Percentiles rank a stretch among this genome's conserved stretches.
Conservation (phyloP, 805 yeast species). For the Schwanniomyces yamadae region DNA sequence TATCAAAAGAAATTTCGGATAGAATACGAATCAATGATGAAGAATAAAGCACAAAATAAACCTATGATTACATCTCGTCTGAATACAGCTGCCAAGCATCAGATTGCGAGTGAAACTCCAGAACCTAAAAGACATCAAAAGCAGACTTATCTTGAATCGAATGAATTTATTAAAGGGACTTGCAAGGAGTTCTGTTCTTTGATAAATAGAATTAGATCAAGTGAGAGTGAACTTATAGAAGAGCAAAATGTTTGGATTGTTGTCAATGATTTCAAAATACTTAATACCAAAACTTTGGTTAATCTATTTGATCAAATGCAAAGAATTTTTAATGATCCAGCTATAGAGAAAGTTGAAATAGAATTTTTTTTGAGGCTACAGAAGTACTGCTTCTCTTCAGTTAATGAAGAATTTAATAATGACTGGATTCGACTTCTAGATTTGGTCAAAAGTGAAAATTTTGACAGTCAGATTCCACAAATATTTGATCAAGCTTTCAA, state of each 20-base stretch:
- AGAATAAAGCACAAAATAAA: not conserved
- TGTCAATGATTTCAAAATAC: not conserved
- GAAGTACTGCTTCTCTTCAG: constrained; percentile 23
- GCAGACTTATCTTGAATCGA: not conserved
- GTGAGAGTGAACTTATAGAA: not conserved
- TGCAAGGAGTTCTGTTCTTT: constrained; percentile 1
- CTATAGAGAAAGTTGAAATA: constrained; percentile 13
- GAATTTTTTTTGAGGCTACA: constrained; percentile 20
- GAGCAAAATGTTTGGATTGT: not conserved
- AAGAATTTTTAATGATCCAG: constrained; percentile 20
- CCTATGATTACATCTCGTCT: not conserved
- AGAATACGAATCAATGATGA: constrained; percentile 12
- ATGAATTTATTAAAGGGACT: constrained; percentile 1
- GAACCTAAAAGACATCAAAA: constrained; percentile 4
- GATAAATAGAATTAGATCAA: not conserved
- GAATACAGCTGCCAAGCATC: not conserved
- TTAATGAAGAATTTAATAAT: constrained; percentile 19
- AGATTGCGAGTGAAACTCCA: not conserved
- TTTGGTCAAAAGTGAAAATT: constrained; percentile 1
- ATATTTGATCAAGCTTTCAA: constrained; percentile 16
- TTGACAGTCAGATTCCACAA: constrained; percentile 1
- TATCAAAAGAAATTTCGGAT: constrained; percentile 18
- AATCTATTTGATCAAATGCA: constrained; percentile 24
- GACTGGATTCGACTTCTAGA: constrained; percentile 16
- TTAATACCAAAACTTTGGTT: not conserved